Conservation (phyloP, 2,329 filamentous ascomycete species). For the Gliomastix tumulicola region DNA sequence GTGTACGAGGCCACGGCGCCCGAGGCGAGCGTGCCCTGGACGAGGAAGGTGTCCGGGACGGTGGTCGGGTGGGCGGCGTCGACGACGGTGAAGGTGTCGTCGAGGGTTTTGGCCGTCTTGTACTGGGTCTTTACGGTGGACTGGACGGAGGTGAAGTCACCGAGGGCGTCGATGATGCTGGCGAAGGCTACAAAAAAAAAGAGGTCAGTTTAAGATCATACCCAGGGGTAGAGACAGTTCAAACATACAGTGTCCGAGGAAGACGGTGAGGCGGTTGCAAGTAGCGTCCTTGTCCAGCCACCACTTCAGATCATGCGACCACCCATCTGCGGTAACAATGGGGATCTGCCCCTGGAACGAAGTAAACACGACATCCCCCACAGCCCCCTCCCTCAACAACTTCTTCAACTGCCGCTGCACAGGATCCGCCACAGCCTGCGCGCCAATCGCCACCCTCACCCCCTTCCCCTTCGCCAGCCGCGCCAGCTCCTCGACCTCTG, state of each 20-base stretch:
- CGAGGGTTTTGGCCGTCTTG: conserved; percentile 10
- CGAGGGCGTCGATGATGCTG: conserved; percentile 19
- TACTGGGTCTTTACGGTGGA: conserved; percentile 15
- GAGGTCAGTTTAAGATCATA: background rate
- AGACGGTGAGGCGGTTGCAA: conserved; percentile 5
- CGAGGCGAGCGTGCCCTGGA: conserved; percentile 21
- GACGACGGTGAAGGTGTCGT: conserved; percentile 9
- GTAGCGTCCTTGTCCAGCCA: conserved; percentile 33
- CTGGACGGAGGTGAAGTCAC: conserved; percentile 16
- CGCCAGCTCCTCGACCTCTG: conserved; percentile 29
- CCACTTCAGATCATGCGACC: conserved; percentile 28
- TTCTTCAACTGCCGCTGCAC: conserved; percentile 28
- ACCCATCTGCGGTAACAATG: conserved; percentile 12
- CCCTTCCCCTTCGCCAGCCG: conserved; percentile 20
- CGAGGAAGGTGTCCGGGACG: conserved; percentile 22
- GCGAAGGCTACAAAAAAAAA: conserved; percentile 14
- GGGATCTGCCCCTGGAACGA: conserved; percentile 26
- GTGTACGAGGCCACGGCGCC: conserved; percentile 20
- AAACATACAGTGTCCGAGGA: conserved; percentile 7
- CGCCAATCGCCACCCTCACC: conserved; percentile 31
- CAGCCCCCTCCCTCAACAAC: conserved; percentile 28
- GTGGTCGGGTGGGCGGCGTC: conserved; percentile 13
- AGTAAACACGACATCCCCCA: conserved; percentile 40
- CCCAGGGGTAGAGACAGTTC: background rate
- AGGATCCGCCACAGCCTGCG: conserved; percentile 38